Percentiles rank a stretch among this genome's conserved stretches.
Conservation (phyloP, 2,329 filamentous ascomycete genomes). For the Spiromastix sp. region DNA sequence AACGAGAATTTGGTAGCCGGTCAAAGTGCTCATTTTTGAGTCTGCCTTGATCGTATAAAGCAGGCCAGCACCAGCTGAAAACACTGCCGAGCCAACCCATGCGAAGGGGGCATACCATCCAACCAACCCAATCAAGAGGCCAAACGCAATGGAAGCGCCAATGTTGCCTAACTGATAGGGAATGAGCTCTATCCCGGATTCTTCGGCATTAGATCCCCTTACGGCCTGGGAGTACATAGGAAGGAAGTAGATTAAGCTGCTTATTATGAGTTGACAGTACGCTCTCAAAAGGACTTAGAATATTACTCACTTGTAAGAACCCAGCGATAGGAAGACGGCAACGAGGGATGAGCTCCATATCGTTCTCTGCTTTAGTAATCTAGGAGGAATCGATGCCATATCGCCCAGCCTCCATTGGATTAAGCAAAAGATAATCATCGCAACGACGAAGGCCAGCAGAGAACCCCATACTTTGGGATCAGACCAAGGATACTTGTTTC, state of each 20-base stretch:
- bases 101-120: neutral
- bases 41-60: neutral
- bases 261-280: too few species aligned
- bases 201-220: neutral
- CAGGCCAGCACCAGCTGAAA: neutral
- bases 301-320: neutral
- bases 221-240: neutral
- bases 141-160: neutral
- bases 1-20: neutral
- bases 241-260: neutral
- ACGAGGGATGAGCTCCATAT: neutral
- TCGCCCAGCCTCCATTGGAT: neutral
- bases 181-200: neutral
- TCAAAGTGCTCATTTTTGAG: neutral
- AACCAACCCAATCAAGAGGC: neutral
- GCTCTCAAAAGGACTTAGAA: neutral
- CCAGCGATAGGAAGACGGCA: neutral
- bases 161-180: neutral
- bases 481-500: neutral
- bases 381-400: neutral
- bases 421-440: neutral
- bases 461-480: neutral
- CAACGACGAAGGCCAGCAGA: neutral
- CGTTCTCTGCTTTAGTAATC: neutral
- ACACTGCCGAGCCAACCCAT: neutral